Evolutionary conservation across 441 rosid genomes (phyloP).

Genomic region (Mallotus repandus): DNA sequence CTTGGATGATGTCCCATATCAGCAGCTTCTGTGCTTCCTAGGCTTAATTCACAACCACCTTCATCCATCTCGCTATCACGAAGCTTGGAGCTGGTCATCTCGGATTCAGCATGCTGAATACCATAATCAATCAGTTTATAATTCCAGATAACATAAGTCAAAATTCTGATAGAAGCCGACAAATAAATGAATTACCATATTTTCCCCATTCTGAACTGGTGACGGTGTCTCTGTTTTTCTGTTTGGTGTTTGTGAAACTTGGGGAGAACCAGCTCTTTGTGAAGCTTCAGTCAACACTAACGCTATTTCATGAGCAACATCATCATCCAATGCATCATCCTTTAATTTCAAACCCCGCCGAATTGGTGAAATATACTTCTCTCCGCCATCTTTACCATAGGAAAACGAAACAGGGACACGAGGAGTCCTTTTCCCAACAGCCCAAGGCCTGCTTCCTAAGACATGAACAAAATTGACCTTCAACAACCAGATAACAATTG

Average conservation of each 20-base stretch:
- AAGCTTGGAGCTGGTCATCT: conserved; percentile 63
- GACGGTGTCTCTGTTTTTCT: conserved; percentile 43
- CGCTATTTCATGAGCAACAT: conserved; percentile 68
- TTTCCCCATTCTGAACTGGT: conserved; percentile 49
- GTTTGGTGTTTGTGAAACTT: conserved; percentile 52
- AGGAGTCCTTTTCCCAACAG: conserved; percentile 93
- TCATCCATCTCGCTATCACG: conserved; percentile 60
- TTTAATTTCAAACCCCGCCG: conserved; percentile 54
- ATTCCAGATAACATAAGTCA: conserved; percentile 12
- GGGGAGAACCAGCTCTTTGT: conserved; percentile 67
- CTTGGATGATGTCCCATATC: conserved; percentile 42
- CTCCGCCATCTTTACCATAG: conserved; percentile 45
- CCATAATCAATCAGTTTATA: conserved; percentile 26
- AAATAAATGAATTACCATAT: conserved; percentile 48
- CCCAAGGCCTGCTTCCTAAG: conserved; percentile 71
- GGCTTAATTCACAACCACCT: conserved; percentile 64
- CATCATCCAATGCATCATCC: conserved; percentile 54
- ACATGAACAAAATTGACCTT: conserved; percentile 13
- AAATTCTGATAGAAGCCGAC: background rate
- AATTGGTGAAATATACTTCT: conserved; percentile 57
- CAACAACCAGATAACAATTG: background rate
- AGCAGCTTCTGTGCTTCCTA: conserved; percentile 66
- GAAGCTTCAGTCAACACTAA: conserved; percentile 71
- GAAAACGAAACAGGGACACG: conserved; percentile 71
- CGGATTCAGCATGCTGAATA: conserved; percentile 62